These are phyloP conservation scores for Eremochloa ophiuroides DNA, from an alignment of 176 grass and related monocot species.

Conservation along the genomic window DNA sequence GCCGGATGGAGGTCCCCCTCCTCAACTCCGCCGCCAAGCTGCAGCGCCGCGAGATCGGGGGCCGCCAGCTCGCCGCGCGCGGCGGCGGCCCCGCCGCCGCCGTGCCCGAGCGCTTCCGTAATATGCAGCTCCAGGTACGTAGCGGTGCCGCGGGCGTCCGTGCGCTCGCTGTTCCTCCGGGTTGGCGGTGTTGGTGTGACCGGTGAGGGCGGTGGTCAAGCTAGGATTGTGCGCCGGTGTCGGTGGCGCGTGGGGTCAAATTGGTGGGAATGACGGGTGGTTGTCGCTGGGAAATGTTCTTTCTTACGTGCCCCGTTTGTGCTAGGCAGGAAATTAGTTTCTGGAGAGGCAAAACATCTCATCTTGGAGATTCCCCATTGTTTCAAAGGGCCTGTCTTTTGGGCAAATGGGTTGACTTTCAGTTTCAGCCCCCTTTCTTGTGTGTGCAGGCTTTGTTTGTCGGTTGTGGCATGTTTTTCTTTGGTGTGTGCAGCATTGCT, in stretches of 20 bases:
- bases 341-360: background rate
- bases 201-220: background rate
- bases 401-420: background rate
- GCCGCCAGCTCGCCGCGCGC: conserved; percentile 49
- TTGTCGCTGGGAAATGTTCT: background rate
- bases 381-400: background rate
- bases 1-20: conserved; percentile 31
- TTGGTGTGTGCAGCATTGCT: too few relatives aligned
- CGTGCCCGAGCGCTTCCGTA: conserved; percentile 79
- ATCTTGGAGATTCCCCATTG: background rate
- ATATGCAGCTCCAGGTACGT: conserved; percentile 82
- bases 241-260: background rate
- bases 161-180: too few relatives aligned
- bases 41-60: conserved; percentile 82
- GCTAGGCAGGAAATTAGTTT: background rate
- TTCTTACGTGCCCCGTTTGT: background rate
- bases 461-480: background rate
- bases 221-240: background rate
- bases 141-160: background rate
- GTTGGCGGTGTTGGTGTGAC: background rate
- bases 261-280: background rate
- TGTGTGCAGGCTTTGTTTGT: too few relatives aligned
- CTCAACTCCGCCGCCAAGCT: conserved; percentile 88
- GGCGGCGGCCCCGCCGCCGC: conserved; percentile 49
- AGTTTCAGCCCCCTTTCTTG: background rate